Percentiles rank a stretch among this genome's conserved stretches.
phyloP scores from a whole-genome alignment of 1,139 yeast species.

The Pichia inconspicua region DNA sequence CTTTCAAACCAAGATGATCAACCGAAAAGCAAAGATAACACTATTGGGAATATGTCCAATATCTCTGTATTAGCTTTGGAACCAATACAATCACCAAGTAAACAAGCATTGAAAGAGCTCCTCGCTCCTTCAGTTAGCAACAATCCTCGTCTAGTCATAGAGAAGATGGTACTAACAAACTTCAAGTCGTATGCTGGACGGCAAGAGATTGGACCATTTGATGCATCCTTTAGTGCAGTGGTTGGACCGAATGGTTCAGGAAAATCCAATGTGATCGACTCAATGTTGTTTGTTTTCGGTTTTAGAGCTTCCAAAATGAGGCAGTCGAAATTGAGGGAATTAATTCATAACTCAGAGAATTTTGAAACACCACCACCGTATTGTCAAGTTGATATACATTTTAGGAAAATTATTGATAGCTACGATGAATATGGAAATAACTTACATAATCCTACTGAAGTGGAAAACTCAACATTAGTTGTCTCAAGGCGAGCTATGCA shows the following conservation, averaged over 20 bases:
- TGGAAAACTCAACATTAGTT: conserved; percentile 53
- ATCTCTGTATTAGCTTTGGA: conserved; percentile 14
- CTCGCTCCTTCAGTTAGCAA: conserved; percentile 1
- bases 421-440: conserved; percentile 32
- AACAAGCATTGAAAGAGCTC: conserved; percentile 5
- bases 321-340: conserved; percentile 82
- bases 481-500: conserved; percentile 74
- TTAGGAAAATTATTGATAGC: conserved; percentile 67
- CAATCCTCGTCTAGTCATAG: conserved; percentile 57
- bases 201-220: conserved; percentile 94
- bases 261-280: conserved; percentile 93
- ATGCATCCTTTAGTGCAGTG: conserved; percentile 88
- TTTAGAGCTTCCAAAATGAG: conserved; percentile 96
- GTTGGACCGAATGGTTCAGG: conserved; percentile 99
- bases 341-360: conserved; percentile 80
- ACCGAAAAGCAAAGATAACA: not conserved
- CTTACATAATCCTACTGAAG: conserved; percentile 28
- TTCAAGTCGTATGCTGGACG: conserved; percentile 95
- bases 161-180: conserved; percentile 64
- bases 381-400: conserved; percentile 92
- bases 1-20: not conserved
- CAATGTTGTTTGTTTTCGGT: conserved; percentile 93
- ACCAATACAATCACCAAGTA: conserved; percentile 12
- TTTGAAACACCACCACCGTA: conserved; percentile 39
- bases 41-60: not conserved